Conservation (phyloP, 805 yeast genomes). For the Yarrowia sp. region DNA sequence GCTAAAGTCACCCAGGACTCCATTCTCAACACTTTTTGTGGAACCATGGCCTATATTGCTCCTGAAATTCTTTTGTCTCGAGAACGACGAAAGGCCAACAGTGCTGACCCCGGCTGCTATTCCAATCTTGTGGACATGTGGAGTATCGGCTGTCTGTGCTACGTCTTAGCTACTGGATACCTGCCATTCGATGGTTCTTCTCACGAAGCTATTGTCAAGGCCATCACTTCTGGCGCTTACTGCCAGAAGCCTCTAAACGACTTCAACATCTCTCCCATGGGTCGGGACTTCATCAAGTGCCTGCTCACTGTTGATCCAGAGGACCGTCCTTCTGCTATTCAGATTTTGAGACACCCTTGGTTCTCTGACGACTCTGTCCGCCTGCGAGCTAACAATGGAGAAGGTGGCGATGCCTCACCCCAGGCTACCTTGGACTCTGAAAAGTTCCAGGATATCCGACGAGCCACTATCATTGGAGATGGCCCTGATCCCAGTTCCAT, state of each 20-base stretch:
- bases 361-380: background rate
- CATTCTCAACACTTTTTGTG: constrained; percentile 93
- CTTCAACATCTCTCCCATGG: constrained; percentile 62
- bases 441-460: background rate
- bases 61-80: constrained; percentile 74
- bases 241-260: constrained; percentile 60
- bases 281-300: constrained; percentile 65
- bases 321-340: constrained; percentile 65
- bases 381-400: background rate
- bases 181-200: constrained; percentile 92
- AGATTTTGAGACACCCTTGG: constrained; percentile 83
- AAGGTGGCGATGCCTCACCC: background rate
- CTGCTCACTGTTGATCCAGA: constrained; percentile 76
- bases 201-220: constrained; percentile 76
- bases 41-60: constrained; percentile 94
- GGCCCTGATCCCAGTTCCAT: constrained; percentile 5
- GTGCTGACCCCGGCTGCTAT: constrained; percentile 45
- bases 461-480: constrained; percentile 7
- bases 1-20: constrained; percentile 88
- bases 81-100: constrained; percentile 26
- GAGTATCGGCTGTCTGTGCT: constrained; percentile 93
- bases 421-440: background rate
- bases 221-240: constrained; percentile 73
- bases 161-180: constrained; percentile 88
- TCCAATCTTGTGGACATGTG: constrained; percentile 93